phyloP scores from a whole-genome alignment of 2,329 filamentous ascomycete species.

The Ramularia collo-cygni region DNA sequence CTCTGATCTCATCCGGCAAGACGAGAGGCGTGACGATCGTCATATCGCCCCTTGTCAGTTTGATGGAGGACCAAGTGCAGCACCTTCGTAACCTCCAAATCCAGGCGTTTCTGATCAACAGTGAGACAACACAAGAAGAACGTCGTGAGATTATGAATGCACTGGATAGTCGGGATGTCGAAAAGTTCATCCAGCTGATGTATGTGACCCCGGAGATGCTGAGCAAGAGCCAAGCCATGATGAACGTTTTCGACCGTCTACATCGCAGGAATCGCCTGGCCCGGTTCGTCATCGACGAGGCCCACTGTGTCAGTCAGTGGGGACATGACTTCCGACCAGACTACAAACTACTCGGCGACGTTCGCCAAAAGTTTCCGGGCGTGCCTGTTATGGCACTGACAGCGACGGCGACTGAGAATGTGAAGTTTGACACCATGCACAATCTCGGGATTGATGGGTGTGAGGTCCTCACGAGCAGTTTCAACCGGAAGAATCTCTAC shows the following conservation, averaged over 20 bases:
- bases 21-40: constrained; percentile 87
- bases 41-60: constrained; percentile 84
- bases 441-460: constrained; percentile 80
- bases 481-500: constrained; percentile 90
- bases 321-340: constrained; percentile 96
- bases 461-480: constrained; percentile 80
- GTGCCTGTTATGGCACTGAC: constrained; percentile 93
- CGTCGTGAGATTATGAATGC: constrained; percentile 60
- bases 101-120: constrained; percentile 73
- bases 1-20: constrained; percentile 70
- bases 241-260: constrained; percentile 59
- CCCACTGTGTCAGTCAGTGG: constrained; percentile 99
- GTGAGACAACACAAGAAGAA: constrained; percentile 59
- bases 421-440: constrained; percentile 84
- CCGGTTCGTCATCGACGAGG: constrained; percentile 92
- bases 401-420: constrained; percentile 87
- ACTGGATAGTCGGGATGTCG: constrained; percentile 57
- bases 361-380: constrained; percentile 64
- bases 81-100: constrained; percentile 71
- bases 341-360: constrained; percentile 76
- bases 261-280: constrained; percentile 67
- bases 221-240: constrained; percentile 66
- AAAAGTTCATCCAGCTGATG: constrained; percentile 74
- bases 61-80: constrained; percentile 95
- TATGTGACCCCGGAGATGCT: constrained; percentile 98